Evolutionary conservation across 257 asterid species (phyloP).

Genomic region (Cynanchum wilfordii): DNA sequence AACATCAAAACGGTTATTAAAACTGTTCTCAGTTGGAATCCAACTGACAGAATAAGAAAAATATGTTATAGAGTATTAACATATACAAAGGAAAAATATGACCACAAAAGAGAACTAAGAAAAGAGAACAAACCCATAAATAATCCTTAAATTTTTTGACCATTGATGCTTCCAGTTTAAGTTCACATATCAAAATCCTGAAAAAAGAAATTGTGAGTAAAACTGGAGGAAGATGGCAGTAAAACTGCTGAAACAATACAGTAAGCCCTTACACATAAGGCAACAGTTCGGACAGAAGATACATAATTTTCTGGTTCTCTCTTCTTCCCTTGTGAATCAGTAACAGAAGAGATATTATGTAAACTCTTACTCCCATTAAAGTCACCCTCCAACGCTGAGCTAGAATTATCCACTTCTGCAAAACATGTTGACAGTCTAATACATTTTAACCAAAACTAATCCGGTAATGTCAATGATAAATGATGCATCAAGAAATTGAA

Average conservation of each 20-base stretch:
- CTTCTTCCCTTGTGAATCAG: too few species aligned
- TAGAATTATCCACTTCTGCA: too few species aligned
- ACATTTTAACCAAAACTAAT: too few species aligned
- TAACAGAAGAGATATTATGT: too few species aligned
- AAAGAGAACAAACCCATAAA: slow-evolving; percentile 52
- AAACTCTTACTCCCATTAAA: too few species aligned
- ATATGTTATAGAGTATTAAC: background rate
- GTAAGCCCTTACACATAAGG: slow-evolving; percentile 63
- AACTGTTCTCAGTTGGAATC: slow-evolving; percentile 54
- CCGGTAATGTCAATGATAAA: too few species aligned
- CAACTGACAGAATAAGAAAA: slow-evolving; percentile 74
- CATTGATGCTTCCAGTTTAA: slow-evolving; percentile 53
- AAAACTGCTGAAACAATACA: slow-evolving; percentile 8
- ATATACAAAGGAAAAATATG: background rate
- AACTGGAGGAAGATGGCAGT: slow-evolving; percentile 14
- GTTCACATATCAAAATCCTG: slow-evolving; percentile 51
- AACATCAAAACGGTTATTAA: too few species aligned
- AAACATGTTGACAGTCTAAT: too few species aligned
- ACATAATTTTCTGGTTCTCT: slow-evolving; percentile 35
- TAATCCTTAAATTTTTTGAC: slow-evolving; percentile 59
- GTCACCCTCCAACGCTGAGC: too few species aligned
- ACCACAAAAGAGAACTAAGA: background rate
- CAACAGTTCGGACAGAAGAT: slow-evolving; percentile 74
- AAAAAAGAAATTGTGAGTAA: slow-evolving; percentile 5
- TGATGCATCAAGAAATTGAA: too few species aligned